Evolutionary conservation across 2,329 filamentous ascomycete genomes (phyloP), one percentile per base, ranked within the genome.

Genomic region (Rosellinia necatrix): DNA sequence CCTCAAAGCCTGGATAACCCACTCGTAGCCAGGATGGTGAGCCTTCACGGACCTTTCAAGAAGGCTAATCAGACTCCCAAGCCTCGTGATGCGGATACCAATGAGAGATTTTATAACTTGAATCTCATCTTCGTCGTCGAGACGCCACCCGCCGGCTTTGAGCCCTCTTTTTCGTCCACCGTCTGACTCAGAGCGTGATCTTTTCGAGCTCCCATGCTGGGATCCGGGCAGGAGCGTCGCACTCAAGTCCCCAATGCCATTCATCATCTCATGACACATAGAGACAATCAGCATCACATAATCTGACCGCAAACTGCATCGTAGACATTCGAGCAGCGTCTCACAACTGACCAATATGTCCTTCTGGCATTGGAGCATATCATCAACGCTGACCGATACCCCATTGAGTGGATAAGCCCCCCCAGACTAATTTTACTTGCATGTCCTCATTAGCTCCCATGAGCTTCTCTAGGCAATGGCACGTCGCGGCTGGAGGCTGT

Each of bases 351-450:
- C 41, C 17, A 53, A 25, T 22, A 53, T 46, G n/a, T 53, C 49
- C 25, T 53, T 53, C 24, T 53, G 49, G 15, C 49, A 53, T 24
- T 53, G 49, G 13, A 53, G 49, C 49, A 46, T 53, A n/a, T 53
- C 49, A 25, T 53, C 49, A 2, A 53, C 49, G 25, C 49, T 53
- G 10, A 53, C 49, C 6, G 49, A 15, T 12, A 30, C 24, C 30
- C 49, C 49, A 9, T 38, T 46, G 15, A 24, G 22, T 32, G 40
- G 22, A 24, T 29, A 38, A 8, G 41, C 34, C 17, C 41, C n/a
- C 49, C 49, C 49, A 53, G 9, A 53, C 49, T 46, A 53, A 32
- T 46, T 53, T 53, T 15, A 53, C 49, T 19, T 53, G 49, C 49
- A 53, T 53, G 22, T 30, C 49, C 19, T 53, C 49, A 32, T 53